Evolutionary conservation across 495 filamentous ascomycete genomes (phyloP).

Genomic region (Tuber calosporum): DNA sequence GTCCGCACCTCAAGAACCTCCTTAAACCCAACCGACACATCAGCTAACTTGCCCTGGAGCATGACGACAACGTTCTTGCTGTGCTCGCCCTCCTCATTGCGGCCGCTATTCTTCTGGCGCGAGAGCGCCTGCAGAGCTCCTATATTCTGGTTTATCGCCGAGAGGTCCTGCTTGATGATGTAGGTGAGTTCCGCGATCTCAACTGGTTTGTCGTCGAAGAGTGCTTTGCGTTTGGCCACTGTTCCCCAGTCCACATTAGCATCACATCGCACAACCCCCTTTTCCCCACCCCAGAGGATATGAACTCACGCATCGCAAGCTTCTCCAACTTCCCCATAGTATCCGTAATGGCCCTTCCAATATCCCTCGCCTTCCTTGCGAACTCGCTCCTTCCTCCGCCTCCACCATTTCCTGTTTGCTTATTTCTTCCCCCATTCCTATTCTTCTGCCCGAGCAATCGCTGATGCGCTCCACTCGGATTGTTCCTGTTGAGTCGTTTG

Average conservation of each 20-base stretch:
- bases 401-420: conserved; percentile 46
- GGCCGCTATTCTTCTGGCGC: conserved; percentile 64
- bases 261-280: conserved; percentile 7
- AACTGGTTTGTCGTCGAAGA: conserved; percentile 92
- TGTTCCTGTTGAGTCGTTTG: conserved; percentile 47
- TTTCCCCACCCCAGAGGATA: not conserved
- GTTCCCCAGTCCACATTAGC: conserved; percentile 12
- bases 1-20: conserved; percentile 94
- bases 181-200: conserved; percentile 96
- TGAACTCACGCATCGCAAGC: conserved; percentile 67
- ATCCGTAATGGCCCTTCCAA: conserved; percentile 78
- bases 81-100: conserved; percentile 74
- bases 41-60: conserved; percentile 87
- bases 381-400: conserved; percentile 65
- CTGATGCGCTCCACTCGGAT: conserved; percentile 41
- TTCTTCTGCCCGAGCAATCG: conserved; percentile 43
- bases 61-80: conserved; percentile 95
- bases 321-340: conserved; percentile 93
- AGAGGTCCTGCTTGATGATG: conserved; percentile 95
- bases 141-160: conserved; percentile 80
- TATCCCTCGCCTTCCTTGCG: conserved; percentile 78
- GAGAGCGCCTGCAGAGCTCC: conserved; percentile 65
- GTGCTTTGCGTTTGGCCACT: conserved; percentile 92
- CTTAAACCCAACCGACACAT: conserved; percentile 91
- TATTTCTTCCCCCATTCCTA: conserved; percentile 8